phyloP scores from a whole-genome alignment of 2,329 filamentous ascomycete species.

The Alternaria gaisen region DNA sequence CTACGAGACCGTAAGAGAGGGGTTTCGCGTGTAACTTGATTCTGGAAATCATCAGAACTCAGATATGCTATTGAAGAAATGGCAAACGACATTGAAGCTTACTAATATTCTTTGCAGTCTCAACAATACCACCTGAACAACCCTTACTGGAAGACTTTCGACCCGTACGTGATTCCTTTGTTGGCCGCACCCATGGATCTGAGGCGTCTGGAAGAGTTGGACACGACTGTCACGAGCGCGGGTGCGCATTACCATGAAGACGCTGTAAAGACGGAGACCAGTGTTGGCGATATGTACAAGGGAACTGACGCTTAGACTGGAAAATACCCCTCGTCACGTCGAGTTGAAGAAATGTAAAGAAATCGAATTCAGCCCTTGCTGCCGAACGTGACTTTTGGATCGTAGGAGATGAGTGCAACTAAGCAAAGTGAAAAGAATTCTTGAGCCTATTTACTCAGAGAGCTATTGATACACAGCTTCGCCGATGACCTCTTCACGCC shows the following conservation, averaged over 20 bases:
- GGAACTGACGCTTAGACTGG: slow-evolving; percentile 15
- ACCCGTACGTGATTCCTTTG: slow-evolving; percentile 75
- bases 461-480: background rate
- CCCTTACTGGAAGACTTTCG: slow-evolving; percentile 79
- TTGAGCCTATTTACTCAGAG: background rate
- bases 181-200: slow-evolving; percentile 75
- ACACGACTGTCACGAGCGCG: slow-evolving; percentile 36
- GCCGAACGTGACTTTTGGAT: background rate
- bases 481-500: background rate
- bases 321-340: too few species aligned
- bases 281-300: slow-evolving; percentile 15
- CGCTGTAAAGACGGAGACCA: slow-evolving; percentile 14
- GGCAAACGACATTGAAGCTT: too few species aligned
- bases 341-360: background rate
- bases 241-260: slow-evolving; percentile 17
- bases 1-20: background rate
- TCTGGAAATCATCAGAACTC: too few species aligned
- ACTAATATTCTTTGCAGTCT: slow-evolving; percentile 30
- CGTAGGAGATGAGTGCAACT: background rate
- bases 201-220: slow-evolving; percentile 72
- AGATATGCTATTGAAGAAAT: background rate
- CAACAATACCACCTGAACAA: slow-evolving; percentile 62
- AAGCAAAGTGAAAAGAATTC: background rate
- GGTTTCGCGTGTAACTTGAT: background rate
- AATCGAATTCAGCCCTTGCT: background rate